Percentiles rank a stretch among this genome's conserved stretches.
Evolutionary conservation across 2,329 filamentous ascomycete species (phyloP).

Genomic region (Plenodomus biglobosus): DNA sequence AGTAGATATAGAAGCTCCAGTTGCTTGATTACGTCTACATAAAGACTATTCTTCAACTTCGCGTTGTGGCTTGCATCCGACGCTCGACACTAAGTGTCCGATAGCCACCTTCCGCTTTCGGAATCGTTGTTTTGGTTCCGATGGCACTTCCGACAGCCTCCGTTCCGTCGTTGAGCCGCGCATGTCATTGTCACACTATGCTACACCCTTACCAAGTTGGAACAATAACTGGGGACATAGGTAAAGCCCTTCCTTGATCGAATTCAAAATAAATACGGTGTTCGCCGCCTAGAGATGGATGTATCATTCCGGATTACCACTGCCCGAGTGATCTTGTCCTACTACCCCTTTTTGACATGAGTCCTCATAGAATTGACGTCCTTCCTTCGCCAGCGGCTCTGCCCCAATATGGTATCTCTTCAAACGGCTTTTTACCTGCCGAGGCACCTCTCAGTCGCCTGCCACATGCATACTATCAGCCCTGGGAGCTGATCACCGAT

Average conservation of each 20-base stretch:
- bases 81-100: slow-evolving; percentile 6
- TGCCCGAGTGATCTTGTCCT: not conserved
- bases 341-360: slow-evolving; percentile 22
- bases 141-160: slow-evolving; percentile 4
- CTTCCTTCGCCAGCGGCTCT: slow-evolving; percentile 45
- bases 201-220: not conserved
- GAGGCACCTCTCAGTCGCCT: slow-evolving; percentile 71
- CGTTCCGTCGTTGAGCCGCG: slow-evolving; percentile 13
- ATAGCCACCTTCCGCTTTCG: slow-evolving; percentile 20
- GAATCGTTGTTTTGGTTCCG: slow-evolving; percentile 3
- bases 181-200: not conserved
- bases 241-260: not conserved
- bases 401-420: slow-evolving; percentile 75
- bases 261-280: slow-evolving; percentile 20
- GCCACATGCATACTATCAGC: slow-evolving; percentile 80
- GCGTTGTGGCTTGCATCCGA: slow-evolving; percentile 9
- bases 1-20: slow-evolving; percentile 10
- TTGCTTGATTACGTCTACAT: slow-evolving; percentile 12
- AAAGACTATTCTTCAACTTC: not conserved
- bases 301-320: slow-evolving; percentile 2
- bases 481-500: slow-evolving; percentile 78
- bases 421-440: slow-evolving; percentile 78
- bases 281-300: slow-evolving; percentile 13
- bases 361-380: slow-evolving; percentile 28
- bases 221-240: not conserved